Conservation (phyloP, 768 basidiomycete species). For the Macrocybe gigantea region DNA sequence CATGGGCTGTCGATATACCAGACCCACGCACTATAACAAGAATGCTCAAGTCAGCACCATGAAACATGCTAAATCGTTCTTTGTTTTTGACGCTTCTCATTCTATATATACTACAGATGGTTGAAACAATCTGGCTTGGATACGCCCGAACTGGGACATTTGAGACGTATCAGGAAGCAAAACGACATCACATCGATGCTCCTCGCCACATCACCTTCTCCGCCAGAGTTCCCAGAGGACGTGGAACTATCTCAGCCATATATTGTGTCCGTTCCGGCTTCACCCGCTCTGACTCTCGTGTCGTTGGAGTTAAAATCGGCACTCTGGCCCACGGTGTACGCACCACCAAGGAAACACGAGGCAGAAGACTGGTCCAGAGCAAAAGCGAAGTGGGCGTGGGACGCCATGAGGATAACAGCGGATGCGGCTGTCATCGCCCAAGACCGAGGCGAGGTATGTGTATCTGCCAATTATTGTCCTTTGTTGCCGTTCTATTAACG, state of each 20-base stretch:
- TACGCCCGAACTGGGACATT: constrained; percentile 56
- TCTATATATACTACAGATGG: constrained; percentile 45
- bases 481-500: constrained; percentile 2
- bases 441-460: constrained; percentile 53
- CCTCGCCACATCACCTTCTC: constrained; percentile 31
- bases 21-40: constrained; percentile 51
- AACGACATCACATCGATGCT: constrained; percentile 45
- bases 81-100: neutral
- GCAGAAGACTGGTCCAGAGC: constrained; percentile 60
- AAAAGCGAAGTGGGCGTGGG: constrained; percentile 68
- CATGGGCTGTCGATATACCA: constrained; percentile 75
- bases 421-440: constrained; percentile 42
- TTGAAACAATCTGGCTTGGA: constrained; percentile 59
- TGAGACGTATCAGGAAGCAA: constrained; percentile 70
- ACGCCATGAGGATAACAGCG: constrained; percentile 54
- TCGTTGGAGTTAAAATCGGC: constrained; percentile 62
- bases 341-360: constrained; percentile 65
- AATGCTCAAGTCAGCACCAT: constrained; percentile 50
- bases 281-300: constrained; percentile 58
- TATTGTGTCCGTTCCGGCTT: constrained; percentile 53
- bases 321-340: constrained; percentile 84
- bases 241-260: constrained; percentile 49
- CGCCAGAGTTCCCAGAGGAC: constrained; percentile 46
- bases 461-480: neutral
- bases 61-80: neutral